Evolutionary conservation across 352 stramenopile genomes (phyloP).

Genomic region (Paralagenidium karlingii): DNA sequence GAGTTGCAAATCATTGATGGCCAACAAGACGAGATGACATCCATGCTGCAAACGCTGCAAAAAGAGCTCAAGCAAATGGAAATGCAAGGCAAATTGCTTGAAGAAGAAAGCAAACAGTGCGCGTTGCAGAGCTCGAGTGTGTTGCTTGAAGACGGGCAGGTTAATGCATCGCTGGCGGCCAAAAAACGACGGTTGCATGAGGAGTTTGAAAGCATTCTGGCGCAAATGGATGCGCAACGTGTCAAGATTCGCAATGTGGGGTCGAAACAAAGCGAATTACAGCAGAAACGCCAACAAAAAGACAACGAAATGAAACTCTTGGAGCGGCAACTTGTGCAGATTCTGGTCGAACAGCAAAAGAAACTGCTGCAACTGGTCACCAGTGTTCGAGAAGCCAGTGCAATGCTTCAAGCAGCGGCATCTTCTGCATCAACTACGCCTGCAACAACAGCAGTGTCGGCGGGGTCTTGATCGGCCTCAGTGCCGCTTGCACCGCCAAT

Average conservation of each 20-base stretch:
- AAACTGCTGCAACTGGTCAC: conserved; percentile 46
- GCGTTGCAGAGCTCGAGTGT: too few relatives aligned
- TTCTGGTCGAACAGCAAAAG: conserved; percentile 77
- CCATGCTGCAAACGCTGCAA: conserved; percentile 40
- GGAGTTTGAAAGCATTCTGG: conserved; percentile 63
- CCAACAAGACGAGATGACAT: conserved; percentile 64
- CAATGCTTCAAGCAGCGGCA: not conserved
- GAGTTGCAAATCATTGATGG: conserved; percentile 56
- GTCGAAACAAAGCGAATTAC: conserved; percentile 41
- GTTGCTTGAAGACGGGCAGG: conserved; percentile 7
- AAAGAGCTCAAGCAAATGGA: conserved; percentile 45
- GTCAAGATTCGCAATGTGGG: conserved; percentile 38
- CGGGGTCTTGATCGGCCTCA: too few relatives aligned
- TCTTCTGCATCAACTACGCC: too few relatives aligned
- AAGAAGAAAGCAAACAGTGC: conserved; percentile 12
- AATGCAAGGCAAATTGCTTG: conserved; percentile 17
- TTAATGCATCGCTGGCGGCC: conserved; percentile 50
- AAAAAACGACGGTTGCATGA: conserved; percentile 76
- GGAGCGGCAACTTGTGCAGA: conserved; percentile 72
- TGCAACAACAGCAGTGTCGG: too few relatives aligned
- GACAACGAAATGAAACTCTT: conserved; percentile 61
- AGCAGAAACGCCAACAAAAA: conserved; percentile 45
- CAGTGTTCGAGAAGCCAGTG: conserved; percentile 14
- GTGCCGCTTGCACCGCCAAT: too few relatives aligned
- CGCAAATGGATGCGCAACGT: conserved; percentile 62